A percentile compares a stretch with the other conserved stretches of the same genome.
These are phyloP conservation scores for Coemansia sp. DNA, from an alignment of 192 early-diverging fungal genomes.

Conservation along the genomic window DNA sequence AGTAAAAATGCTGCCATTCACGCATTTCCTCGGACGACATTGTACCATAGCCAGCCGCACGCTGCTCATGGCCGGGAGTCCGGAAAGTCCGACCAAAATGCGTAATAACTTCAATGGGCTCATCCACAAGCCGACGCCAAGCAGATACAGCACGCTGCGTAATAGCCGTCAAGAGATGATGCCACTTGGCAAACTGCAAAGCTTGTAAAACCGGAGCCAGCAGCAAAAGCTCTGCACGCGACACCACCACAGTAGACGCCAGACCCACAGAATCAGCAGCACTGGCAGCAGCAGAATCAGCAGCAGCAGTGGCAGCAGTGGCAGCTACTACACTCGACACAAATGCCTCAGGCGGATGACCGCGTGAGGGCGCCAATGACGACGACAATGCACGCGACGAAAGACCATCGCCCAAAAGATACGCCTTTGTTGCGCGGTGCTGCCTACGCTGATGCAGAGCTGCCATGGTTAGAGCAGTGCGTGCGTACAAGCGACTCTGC, in stretches of 20 bases:
- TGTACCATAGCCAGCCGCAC: not conserved
- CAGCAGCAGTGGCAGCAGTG: not conserved
- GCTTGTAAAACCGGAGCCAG: slow-evolving; percentile 44
- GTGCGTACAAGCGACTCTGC: slow-evolving; percentile 33
- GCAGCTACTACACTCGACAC: not conserved
- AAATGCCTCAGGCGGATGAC: slow-evolving; percentile 28
- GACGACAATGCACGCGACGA: not conserved
- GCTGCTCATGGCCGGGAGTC: slow-evolving; percentile 4
- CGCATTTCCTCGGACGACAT: slow-evolving; percentile 1
- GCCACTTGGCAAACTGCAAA: slow-evolving; percentile 49
- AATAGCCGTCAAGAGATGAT: slow-evolving; percentile 31
- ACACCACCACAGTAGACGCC: slow-evolving; percentile 9
- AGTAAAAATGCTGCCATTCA: slow-evolving; percentile 9
- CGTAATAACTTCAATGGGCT: slow-evolving; percentile 47
- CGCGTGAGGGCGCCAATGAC: not conserved
- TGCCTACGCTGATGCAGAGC: slow-evolving; percentile 33
- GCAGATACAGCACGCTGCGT: slow-evolving; percentile 34
- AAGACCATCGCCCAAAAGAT: slow-evolving; percentile 21
- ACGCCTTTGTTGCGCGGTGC: slow-evolving; percentile 24
- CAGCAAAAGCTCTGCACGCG: slow-evolving; percentile 28
- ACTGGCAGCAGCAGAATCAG: not conserved
- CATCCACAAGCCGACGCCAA: slow-evolving; percentile 46
- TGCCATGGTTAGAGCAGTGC: slow-evolving; percentile 32
- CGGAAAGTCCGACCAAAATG: slow-evolving; percentile 37
- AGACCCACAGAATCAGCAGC: not conserved